A percentile compares a stretch with the other conserved stretches of the same genome.
phyloP scores from a whole-genome alignment of 768 basidiomycete species.

The Xerocomellus chrysenteron region DNA sequence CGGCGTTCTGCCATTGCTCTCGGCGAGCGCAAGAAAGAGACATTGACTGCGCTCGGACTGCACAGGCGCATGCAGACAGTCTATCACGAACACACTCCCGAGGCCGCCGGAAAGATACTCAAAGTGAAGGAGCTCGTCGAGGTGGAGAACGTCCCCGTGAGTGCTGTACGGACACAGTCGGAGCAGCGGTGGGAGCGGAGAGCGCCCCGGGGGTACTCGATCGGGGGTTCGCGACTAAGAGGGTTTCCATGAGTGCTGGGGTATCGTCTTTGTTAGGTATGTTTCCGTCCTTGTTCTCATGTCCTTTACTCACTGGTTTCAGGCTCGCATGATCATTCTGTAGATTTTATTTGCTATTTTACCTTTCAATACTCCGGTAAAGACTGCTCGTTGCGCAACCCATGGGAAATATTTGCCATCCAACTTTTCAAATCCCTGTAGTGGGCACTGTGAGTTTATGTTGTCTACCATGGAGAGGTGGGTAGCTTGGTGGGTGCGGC shows the following conservation, averaged over 20 bases:
- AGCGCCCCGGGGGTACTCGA: conserved; percentile 65
- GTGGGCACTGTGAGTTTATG: no score
- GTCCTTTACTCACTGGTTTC: background rate
- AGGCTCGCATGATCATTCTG: background rate
- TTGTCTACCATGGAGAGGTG: no score
- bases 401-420: no score
- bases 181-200: conserved; percentile 67
- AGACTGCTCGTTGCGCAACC: no score
- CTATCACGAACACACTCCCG: conserved; percentile 70
- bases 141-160: conserved; percentile 78
- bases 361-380: background rate
- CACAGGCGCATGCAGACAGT: conserved; percentile 83
- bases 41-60: conserved; percentile 80
- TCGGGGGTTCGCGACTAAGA: conserved; percentile 40
- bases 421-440: no score
- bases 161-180: conserved; percentile 64
- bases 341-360: background rate
- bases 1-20: conserved; percentile 85
- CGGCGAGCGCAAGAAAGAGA: conserved; percentile 65
- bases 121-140: conserved; percentile 86
- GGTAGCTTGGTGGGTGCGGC: no score
- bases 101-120: conserved; percentile 84
- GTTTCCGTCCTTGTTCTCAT: background rate
- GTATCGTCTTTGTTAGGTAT: background rate
- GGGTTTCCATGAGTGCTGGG: conserved; percentile 12